phyloP scores from a whole-genome alignment of 1,284 basidiomycete genomes.

The Chalciporus piperatoides region DNA sequence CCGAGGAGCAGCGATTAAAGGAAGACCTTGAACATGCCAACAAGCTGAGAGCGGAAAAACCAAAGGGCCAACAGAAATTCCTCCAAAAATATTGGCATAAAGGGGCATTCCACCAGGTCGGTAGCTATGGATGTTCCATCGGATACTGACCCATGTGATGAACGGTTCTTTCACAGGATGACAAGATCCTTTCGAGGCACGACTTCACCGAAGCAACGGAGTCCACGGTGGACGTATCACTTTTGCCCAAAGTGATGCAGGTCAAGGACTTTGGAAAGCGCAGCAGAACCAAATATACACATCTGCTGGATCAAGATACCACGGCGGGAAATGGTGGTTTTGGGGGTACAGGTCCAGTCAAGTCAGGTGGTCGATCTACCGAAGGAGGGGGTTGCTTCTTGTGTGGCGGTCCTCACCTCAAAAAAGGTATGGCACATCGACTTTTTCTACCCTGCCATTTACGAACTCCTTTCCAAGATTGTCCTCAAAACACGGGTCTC shows the following conservation, averaged over 20 bases:
- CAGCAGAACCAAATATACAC: constrained; percentile 92
- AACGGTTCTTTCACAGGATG: constrained; percentile 54
- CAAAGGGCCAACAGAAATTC: constrained; percentile 87
- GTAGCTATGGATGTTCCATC: constrained; percentile 17
- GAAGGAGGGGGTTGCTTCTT: constrained; percentile 78
- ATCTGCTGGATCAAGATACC: constrained; percentile 94
- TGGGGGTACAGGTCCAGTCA: constrained; percentile 59
- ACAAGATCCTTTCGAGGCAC: constrained; percentile 79
- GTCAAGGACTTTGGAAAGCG: constrained; percentile 95
- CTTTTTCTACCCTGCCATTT: constrained; percentile 3
- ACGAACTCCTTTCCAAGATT: constrained; percentile 45
- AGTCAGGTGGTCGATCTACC: constrained; percentile 52
- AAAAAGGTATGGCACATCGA: constrained; percentile 59
- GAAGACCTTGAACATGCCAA: constrained; percentile 89
- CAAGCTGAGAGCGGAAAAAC: constrained; percentile 76
- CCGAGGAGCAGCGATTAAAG: constrained; percentile 85
- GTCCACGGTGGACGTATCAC: constrained; percentile 79
- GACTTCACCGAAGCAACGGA: constrained; percentile 90
- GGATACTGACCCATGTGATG: constrained; percentile 7
- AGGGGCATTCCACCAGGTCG: constrained; percentile 94
- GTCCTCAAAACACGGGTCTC: constrained; percentile 64
- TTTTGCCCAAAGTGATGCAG: constrained; percentile 95
- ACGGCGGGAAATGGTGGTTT: constrained; percentile 61
- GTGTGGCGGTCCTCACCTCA: constrained; percentile 88
- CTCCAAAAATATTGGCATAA: constrained; percentile 99